These are phyloP conservation scores for Baeospora myosura DNA, from an alignment of 1,284 basidiomycete genomes.

Conservation along the genomic window DNA sequence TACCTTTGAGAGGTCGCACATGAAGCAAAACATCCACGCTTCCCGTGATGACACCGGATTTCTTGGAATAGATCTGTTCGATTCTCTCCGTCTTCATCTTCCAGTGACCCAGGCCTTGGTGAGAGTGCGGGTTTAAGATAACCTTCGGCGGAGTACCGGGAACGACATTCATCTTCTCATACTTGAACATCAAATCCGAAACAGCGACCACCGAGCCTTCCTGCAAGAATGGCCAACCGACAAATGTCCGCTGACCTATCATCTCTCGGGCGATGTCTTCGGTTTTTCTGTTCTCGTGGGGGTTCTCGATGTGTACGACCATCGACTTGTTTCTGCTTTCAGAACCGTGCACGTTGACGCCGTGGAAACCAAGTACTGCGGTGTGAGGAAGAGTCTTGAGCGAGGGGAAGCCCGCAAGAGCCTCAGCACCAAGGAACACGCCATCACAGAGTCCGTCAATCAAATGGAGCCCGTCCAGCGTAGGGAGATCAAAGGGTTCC, in stretches of 20 bases:
- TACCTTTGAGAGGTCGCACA: slow-evolving; percentile 82
- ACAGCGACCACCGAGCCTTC: slow-evolving; percentile 86
- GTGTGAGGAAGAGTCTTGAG: slow-evolving; percentile 84
- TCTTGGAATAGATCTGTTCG: slow-evolving; percentile 84
- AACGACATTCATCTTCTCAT: slow-evolving; percentile 62
- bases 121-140: slow-evolving; percentile 65
- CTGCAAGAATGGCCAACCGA: slow-evolving; percentile 91
- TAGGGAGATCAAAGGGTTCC: slow-evolving; percentile 82
- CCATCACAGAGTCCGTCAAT: slow-evolving; percentile 86
- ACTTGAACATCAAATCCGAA: slow-evolving; percentile 84
- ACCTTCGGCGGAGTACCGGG: slow-evolving; percentile 51
- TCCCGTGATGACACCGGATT: slow-evolving; percentile 82
- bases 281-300: slow-evolving; percentile 59
- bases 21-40: slow-evolving; percentile 76
- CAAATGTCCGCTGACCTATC: slow-evolving; percentile 74
- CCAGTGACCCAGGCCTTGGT: slow-evolving; percentile 63
- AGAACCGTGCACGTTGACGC: slow-evolving; percentile 89
- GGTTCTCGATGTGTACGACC: slow-evolving; percentile 80
- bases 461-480: slow-evolving; percentile 79
- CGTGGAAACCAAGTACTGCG: slow-evolving; percentile 74
- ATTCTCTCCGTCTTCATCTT: slow-evolving; percentile 74
- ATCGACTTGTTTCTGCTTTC: slow-evolving; percentile 91
- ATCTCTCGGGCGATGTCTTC: slow-evolving; percentile 72
- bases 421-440: slow-evolving; percentile 78
- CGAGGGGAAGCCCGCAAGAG: slow-evolving; percentile 94